Evolutionary conservation across 768 basidiomycete genomes (phyloP), one percentile per base, ranked within the genome.

Genomic region (Sutorius australiensis): DNA sequence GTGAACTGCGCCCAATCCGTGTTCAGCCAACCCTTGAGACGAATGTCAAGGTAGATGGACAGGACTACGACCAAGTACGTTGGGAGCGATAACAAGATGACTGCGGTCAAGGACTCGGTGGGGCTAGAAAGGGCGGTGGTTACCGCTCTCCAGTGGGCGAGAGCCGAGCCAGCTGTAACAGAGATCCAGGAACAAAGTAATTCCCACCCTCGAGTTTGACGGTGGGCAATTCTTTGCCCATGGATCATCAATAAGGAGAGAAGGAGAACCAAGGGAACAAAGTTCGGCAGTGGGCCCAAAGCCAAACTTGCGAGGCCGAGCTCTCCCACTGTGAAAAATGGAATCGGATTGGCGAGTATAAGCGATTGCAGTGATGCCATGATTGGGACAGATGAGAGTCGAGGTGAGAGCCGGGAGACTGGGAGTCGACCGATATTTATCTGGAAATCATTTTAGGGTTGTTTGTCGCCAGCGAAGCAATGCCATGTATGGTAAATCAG

Each of bases 61-160:
- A 60, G 21, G 28, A 86, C 55, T 17, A 75, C 73, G 28, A 82
- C 45, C 10, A 64, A 36, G 24, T 84, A 82, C 0, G 80, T 77
- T 0, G 73, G 9, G 0, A 68, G 58, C 0, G 80, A 80, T 37
- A 81, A 61, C 10, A 65, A 9, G 17, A 72, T 59, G 9, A 88
- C 67, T 0, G 77, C 72, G 5, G 68, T n/a, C 17, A 87, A 14
- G 0, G 88, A 84, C 14, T 72, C 61, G 4, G 70, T 55, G 10
- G 77, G 56, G 3, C 76, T 80, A 0, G 86, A 86, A 8, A 89
- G 70, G 0, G 87, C 86, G 46, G 77, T 61, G 13, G 74, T 50
- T 5, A 81, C 78, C 6, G 81, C 75, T 16, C 66, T 60, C 27
- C 75, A 55, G 43, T 76, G 77, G 0, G 75, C 75, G 5, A 79